Conservation (phyloP, 176 grass and related monocot genomes). For the Hsuehochloa calcarea region DNA sequence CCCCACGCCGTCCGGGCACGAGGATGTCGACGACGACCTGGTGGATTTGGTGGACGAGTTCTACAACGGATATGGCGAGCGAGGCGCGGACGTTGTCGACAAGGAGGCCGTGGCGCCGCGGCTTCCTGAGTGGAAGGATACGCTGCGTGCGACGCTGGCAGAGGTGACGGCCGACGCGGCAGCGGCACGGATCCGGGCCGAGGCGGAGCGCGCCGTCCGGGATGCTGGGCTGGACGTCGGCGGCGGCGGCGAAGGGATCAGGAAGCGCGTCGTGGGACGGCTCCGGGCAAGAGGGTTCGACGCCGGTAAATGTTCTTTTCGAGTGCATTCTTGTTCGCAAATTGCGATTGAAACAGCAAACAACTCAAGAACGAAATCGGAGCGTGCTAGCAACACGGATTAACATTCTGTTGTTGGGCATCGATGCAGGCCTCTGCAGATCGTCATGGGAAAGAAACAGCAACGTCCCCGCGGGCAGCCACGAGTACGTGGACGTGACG, state of each 20-base stretch:
- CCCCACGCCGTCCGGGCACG: not conserved
- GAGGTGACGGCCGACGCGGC: conserved; percentile 44
- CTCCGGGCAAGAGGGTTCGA: conserved; percentile 55
- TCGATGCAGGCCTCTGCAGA: conserved; percentile 60
- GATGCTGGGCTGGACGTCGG: not conserved
- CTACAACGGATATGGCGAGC: conserved; percentile 50
- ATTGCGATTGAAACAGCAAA: too few species aligned
- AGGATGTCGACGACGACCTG: conserved; percentile 47
- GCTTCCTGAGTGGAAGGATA: conserved; percentile 12
- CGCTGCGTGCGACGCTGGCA: conserved; percentile 29
- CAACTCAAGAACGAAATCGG: not conserved
- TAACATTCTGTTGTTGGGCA: not conserved
- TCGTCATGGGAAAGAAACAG: conserved; percentile 55
- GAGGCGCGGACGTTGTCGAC: not conserved
- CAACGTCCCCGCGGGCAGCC: conserved; percentile 25
- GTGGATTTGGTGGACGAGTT: conserved; percentile 67
- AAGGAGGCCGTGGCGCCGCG: not conserved
- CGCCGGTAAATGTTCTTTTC: conserved; percentile 40
- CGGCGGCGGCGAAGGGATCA: conserved; percentile 9
- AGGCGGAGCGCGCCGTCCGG: conserved; percentile 52
- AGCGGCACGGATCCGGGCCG: conserved; percentile 40
- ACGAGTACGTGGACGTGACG: conserved; percentile 68
- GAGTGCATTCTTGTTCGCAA: not conserved
- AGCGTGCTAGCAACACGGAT: not conserved
- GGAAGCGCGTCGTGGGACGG: conserved; percentile 34